Conservation (phyloP, 2,329 filamentous ascomycete species). For the Aureobasidium vineae region DNA sequence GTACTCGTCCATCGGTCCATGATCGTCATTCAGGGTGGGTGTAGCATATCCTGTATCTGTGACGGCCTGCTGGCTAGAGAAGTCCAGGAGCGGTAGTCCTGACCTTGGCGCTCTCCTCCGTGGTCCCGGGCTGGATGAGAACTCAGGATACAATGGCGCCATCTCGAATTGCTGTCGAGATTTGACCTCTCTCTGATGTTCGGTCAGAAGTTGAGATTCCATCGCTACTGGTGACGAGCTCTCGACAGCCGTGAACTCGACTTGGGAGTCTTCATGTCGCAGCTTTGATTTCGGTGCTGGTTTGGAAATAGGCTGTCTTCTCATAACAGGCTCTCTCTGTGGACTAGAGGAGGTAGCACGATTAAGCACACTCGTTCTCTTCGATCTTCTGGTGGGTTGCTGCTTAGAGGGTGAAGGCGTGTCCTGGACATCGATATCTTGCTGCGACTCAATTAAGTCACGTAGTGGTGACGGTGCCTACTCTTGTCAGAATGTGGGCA, state of each 20-base stretch:
- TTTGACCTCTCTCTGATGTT: constrained; percentile 73
- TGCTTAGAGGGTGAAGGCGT: constrained; percentile 26
- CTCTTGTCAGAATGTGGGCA: background rate
- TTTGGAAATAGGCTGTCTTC: background rate
- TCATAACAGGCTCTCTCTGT: background rate
- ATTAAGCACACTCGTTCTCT: constrained; percentile 27
- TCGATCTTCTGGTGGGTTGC: constrained; percentile 19
- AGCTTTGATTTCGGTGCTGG: constrained; percentile 47
- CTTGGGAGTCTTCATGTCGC: constrained; percentile 78
- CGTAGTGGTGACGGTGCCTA: background rate
- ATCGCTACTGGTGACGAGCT: constrained; percentile 53
- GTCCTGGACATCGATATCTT: constrained; percentile 23
- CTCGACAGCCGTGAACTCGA: constrained; percentile 70
- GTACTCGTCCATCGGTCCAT: constrained; percentile 46
- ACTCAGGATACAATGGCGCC: constrained; percentile 65
- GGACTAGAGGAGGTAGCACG: constrained; percentile 28
- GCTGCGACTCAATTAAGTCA: constrained; percentile 11
- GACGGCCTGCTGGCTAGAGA: constrained; percentile 32
- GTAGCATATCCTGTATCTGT: constrained; percentile 41
- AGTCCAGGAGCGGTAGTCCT: constrained; percentile 34
- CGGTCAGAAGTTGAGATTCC: constrained; percentile 74
- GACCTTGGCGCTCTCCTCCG: constrained; percentile 32
- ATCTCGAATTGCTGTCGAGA: constrained; percentile 66
- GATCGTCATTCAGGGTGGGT: constrained; percentile 43
- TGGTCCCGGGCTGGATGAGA: constrained; percentile 56